phyloP scores from a whole-genome alignment of 768 basidiomycete species.

The Lactarius hatsudake region DNA sequence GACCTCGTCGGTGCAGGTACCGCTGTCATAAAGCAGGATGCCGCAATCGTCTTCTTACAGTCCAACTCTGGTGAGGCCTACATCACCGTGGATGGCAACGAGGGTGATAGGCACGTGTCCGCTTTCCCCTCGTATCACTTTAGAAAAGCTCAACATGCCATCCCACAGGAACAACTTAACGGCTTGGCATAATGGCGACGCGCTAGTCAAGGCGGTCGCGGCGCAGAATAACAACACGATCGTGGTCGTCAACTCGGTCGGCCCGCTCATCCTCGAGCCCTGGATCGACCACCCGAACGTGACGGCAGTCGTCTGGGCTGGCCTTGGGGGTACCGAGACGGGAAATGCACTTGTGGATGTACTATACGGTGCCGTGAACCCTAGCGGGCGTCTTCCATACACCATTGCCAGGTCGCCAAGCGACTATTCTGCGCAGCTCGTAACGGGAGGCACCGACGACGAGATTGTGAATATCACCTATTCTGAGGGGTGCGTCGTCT shows the following conservation, averaged over 20 bases:
- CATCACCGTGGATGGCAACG: conserved; percentile 56
- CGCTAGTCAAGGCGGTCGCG: conserved; percentile 55
- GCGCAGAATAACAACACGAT: conserved; percentile 71
- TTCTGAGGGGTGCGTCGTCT: conserved; percentile 44
- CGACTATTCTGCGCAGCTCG: conserved; percentile 51
- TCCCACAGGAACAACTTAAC: conserved; percentile 36
- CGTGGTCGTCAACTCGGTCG: conserved; percentile 77
- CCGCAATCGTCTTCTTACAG: conserved; percentile 51
- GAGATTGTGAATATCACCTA: conserved; percentile 55
- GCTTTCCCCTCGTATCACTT: conserved; percentile 16
- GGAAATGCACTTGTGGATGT: conserved; percentile 70
- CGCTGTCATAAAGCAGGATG: conserved; percentile 45
- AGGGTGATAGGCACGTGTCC: conserved; percentile 51
- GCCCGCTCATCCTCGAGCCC: conserved; percentile 61
- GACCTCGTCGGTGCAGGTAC: conserved; percentile 47
- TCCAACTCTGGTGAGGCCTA: conserved; percentile 43
- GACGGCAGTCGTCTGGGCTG: conserved; percentile 55
- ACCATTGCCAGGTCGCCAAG: conserved; percentile 59
- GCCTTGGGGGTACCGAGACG: conserved; percentile 62
- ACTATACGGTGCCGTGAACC: conserved; percentile 73
- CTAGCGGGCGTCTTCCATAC: conserved; percentile 65
- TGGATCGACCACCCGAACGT: conserved; percentile 79
- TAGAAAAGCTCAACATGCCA: neutral
- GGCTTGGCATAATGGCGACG: conserved; percentile 38
- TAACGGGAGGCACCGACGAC: conserved; percentile 29